Evolutionary conservation across 129 eudicot genomes (phyloP).

Genomic region (Cynara cardunculus): DNA sequence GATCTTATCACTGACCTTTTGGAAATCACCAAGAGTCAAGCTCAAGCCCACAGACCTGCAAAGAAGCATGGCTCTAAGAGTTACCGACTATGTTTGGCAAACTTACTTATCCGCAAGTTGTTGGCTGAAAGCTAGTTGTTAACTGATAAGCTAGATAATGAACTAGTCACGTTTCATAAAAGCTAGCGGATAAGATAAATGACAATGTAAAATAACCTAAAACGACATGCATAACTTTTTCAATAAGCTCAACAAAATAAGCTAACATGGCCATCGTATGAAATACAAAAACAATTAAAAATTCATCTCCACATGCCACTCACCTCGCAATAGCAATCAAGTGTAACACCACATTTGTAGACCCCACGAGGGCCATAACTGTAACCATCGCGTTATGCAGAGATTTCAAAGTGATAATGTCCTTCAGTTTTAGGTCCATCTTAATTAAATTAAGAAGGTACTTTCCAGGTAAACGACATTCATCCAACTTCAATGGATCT

Average conservation of each 20-base stretch:
- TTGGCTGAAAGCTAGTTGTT: too few species aligned
- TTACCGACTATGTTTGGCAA: too few species aligned
- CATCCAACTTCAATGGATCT: constrained; percentile 89
- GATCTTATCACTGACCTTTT: constrained; percentile 81
- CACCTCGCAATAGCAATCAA: constrained; percentile 95
- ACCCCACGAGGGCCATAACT: constrained; percentile 98
- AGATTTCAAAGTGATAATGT: constrained; percentile 78
- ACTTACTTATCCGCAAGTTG: too few species aligned
- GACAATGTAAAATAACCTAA: too few species aligned
- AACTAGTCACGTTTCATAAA: too few species aligned
- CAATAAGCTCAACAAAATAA: too few species aligned
- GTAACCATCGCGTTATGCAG: constrained; percentile 89
- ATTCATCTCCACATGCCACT: neutral
- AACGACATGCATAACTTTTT: too few species aligned
- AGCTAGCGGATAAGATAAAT: too few species aligned
- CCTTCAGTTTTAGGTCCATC: constrained; percentile 91
- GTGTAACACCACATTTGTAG: constrained; percentile 97
- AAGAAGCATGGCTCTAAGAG: neutral
- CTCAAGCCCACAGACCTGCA: constrained; percentile 91
- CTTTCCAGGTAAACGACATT: constrained; percentile 87
- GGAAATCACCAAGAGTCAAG: constrained; percentile 85
- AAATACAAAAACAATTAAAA: neutral
- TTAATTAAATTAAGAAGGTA: constrained; percentile 73
- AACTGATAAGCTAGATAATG: too few species aligned
- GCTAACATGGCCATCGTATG: neutral